Evolutionary conservation across 1,284 basidiomycete species (phyloP).

Genomic region (Cutaneotrichosporon sp.): DNA sequence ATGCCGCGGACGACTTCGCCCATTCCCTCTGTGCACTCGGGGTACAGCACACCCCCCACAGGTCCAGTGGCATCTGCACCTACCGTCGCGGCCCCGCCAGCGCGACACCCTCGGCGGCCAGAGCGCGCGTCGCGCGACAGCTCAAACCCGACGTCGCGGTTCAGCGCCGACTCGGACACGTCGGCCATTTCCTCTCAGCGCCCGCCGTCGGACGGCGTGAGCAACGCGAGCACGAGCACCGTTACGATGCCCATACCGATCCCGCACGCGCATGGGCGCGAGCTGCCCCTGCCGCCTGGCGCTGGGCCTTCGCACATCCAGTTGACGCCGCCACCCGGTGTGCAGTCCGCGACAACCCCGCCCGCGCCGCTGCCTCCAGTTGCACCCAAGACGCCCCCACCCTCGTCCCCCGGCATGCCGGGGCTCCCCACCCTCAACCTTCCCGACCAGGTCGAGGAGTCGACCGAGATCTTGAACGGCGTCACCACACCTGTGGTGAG

Average conservation of each 20-base stretch:
- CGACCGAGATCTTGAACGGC: not conserved
- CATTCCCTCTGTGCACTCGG: conserved; percentile 1
- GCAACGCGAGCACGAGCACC: not conserved
- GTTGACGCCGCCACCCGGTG: not conserved
- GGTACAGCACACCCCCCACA: conserved; percentile 25
- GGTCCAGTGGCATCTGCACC: conserved; percentile 36
- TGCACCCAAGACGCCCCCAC: not conserved
- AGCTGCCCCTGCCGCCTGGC: not conserved
- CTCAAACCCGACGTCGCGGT: conserved; percentile 33
- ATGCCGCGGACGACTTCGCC: not conserved
- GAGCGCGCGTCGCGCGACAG: not conserved
- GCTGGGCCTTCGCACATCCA: not conserved
- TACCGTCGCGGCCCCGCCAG: not conserved
- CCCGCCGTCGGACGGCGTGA: conserved; percentile 2
- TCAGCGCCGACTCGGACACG: conserved; percentile 47
- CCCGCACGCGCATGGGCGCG: not conserved
- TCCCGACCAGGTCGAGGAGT: not conserved
- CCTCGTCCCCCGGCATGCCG: not conserved
- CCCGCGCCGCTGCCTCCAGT: conserved; percentile 51
- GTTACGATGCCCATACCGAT: conserved; percentile 1
- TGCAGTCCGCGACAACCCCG: not conserved
- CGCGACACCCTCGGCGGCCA: not conserved
- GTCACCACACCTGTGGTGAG: not conserved
- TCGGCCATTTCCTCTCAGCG: conserved; percentile 9
- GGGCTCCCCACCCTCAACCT: conserved; percentile 3